Evolutionary conservation across 2,329 filamentous ascomycete genomes (phyloP).

Genomic region (Colletotrichum cereale): DNA sequence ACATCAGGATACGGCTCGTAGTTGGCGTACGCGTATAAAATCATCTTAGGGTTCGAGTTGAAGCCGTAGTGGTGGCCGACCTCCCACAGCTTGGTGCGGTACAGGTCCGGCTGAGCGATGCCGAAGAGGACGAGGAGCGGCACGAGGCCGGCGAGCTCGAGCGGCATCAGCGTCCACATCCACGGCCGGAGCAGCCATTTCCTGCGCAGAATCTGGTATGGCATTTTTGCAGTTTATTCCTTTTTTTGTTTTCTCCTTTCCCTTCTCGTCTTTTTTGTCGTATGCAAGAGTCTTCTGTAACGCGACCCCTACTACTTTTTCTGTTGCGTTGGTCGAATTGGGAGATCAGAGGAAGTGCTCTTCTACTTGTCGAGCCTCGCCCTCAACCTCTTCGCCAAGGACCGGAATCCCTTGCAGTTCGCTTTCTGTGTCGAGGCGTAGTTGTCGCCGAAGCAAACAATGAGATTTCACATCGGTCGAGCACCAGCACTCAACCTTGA

Average conservation of each 20-base stretch:
- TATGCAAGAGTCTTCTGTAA: neutral
- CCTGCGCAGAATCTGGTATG: conserved; percentile 69
- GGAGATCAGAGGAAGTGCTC: neutral
- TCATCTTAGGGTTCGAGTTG: conserved; percentile 78
- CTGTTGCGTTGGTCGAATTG: conserved; percentile 7
- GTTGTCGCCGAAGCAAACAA: conserved; percentile 35
- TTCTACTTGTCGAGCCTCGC: neutral
- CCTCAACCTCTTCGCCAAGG: neutral
- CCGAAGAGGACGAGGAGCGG: conserved; percentile 76
- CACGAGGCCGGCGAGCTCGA: conserved; percentile 76
- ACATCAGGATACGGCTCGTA: conserved; percentile 70
- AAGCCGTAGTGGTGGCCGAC: conserved; percentile 78
- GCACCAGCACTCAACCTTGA: conserved; percentile 34
- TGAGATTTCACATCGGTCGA: conserved; percentile 35
- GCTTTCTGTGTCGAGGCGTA: conserved; percentile 15
- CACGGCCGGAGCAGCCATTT: conserved; percentile 69
- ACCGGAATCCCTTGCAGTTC: neutral
- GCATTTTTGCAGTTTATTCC: conserved; percentile 46
- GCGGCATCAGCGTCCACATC: conserved; percentile 72
- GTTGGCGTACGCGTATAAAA: conserved; percentile 81
- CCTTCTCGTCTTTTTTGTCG: neutral
- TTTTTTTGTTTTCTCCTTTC: neutral
- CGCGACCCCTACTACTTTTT: neutral
- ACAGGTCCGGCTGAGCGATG: conserved; percentile 79
- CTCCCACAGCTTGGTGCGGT: conserved; percentile 78